Evolutionary conservation across 176 grass and related monocot genomes (phyloP).

Genomic region (Panicum miliaceum): DNA sequence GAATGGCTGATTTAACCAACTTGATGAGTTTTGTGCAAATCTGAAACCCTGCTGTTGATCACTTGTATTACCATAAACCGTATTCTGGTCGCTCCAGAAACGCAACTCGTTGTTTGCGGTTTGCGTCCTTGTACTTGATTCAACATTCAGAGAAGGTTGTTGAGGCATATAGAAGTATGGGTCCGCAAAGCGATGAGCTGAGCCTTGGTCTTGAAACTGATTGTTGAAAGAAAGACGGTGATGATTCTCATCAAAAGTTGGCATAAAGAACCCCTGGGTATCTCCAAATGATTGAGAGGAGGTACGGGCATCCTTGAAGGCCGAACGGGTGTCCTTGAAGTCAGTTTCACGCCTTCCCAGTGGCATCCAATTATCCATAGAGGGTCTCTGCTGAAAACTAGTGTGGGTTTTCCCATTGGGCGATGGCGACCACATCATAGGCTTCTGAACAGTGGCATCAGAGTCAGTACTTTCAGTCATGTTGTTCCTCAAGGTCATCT

Average conservation of each 20-base stretch:
- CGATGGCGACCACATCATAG: conserved; percentile 65
- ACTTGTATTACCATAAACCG: conserved; percentile 43
- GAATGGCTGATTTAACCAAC: conserved; percentile 62
- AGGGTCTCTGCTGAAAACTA: conserved; percentile 51
- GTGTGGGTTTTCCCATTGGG: conserved; percentile 45
- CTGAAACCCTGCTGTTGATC: conserved; percentile 57
- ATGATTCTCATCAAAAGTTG: conserved; percentile 61
- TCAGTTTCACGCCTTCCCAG: conserved; percentile 59
- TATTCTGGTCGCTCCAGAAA: conserved; percentile 47
- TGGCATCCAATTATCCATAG: conserved; percentile 60
- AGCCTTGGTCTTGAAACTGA: conserved; percentile 54
- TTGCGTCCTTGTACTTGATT: conserved; percentile 52
- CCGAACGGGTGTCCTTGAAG: conserved; percentile 51
- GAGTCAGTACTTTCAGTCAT: conserved; percentile 60
- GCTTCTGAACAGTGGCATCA: conserved; percentile 71
- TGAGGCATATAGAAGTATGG: conserved; percentile 52
- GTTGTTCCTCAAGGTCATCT: conserved; percentile 62
- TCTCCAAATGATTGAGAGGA: conserved; percentile 50
- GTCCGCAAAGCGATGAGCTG: conserved; percentile 45
- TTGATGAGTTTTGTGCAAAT: conserved; percentile 49
- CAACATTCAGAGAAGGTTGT: conserved; percentile 53
- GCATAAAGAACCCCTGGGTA: conserved; percentile 51
- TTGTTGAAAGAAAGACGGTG: conserved; percentile 48
- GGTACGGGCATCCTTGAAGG: conserved; percentile 53
- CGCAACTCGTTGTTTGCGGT: conserved; percentile 36